Percentiles rank a stretch among this genome's conserved stretches.
Evolutionary conservation across 192 early-diverging fungal genomes (phyloP).

Genomic region (Coemansia furcata): DNA sequence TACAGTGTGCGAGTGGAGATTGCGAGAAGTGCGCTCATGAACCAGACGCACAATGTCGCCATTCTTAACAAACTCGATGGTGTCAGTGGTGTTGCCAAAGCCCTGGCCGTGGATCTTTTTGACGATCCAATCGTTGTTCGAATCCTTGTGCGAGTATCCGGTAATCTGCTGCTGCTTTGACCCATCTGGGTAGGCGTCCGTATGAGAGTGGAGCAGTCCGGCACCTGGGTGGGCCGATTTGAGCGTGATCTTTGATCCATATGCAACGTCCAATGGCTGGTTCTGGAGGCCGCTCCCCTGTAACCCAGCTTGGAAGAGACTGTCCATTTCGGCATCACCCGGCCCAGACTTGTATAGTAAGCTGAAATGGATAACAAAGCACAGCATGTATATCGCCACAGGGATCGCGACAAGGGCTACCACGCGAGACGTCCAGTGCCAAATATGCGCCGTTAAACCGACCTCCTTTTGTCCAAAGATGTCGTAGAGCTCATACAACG

Average conservation of each 20-base stretch:
- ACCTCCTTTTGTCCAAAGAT: constrained; percentile 75
- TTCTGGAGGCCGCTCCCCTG: constrained; percentile 72
- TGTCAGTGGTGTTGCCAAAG: constrained; percentile 25
- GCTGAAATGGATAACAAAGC: constrained; percentile 86
- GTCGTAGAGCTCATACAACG: constrained; percentile 91
- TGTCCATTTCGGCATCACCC: constrained; percentile 92
- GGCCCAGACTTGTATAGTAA: constrained; percentile 77
- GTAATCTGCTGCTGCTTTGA: constrained; percentile 98
- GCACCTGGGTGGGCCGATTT: constrained; percentile 66
- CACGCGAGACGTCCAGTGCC: constrained; percentile 86
- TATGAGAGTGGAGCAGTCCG: constrained; percentile 93
- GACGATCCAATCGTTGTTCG: constrained; percentile 90
- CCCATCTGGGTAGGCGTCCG: constrained; percentile 75
- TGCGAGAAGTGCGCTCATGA: constrained; percentile 67
- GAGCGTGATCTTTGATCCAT: constrained; percentile 84
- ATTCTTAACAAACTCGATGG: constrained; percentile 64
- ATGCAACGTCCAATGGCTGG: constrained; percentile 89
- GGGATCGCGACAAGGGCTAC: constrained; percentile 81
- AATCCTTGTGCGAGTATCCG: constrained; percentile 88
- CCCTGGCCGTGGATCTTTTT: constrained; percentile 57
- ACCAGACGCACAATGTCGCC: constrained; percentile 82
- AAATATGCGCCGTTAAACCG: constrained; percentile 57
- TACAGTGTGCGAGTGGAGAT: constrained; percentile 85
- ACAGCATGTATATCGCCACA: constrained; percentile 74
- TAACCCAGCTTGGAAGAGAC: constrained; percentile 93